Evolutionary conservation across 2,329 filamentous ascomycete species (phyloP).

Genomic region (Cercospora sp.): DNA sequence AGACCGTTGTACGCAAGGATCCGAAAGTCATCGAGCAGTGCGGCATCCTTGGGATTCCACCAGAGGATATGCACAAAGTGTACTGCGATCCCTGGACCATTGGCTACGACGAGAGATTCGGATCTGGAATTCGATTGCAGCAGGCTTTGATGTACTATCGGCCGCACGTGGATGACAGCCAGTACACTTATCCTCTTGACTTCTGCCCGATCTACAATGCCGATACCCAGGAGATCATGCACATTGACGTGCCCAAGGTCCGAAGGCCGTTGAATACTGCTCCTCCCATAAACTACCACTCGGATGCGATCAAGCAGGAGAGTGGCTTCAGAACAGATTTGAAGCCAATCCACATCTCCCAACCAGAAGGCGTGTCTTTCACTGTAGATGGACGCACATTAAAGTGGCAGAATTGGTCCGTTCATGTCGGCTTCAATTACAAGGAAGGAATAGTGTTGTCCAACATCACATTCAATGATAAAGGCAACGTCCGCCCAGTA

Average conservation of each 20-base stretch:
- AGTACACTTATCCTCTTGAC: conserved; percentile 88
- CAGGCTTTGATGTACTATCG: conserved; percentile 96
- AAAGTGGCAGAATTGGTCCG: conserved; percentile 90
- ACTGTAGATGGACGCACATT: conserved; percentile 70
- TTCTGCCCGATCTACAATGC: conserved; percentile 91
- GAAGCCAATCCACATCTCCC: conserved; percentile 84
- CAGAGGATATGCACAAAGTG: conserved; percentile 87
- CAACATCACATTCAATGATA: conserved; percentile 87
- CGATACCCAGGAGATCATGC: conserved; percentile 73
- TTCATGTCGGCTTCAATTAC: conserved; percentile 95
- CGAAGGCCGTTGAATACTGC: conserved; percentile 72
- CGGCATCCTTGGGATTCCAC: conserved; percentile 74
- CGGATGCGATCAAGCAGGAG: conserved; percentile 67
- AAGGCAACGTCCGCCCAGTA: conserved; percentile 69
- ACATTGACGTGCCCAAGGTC: conserved; percentile 79
- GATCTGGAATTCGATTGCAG: conserved; percentile 74
- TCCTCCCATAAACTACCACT: conserved; percentile 76
- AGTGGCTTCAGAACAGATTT: conserved; percentile 76
- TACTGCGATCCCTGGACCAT: conserved; percentile 98
- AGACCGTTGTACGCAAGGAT: conserved; percentile 72
- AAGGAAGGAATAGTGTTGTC: conserved; percentile 86
- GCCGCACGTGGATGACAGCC: conserved; percentile 78
- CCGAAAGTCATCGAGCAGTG: conserved; percentile 90
- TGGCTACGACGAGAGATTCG: conserved; percentile 88
- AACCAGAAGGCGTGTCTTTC: conserved; percentile 88